Percentiles rank a stretch among this genome's conserved stretches.
These are phyloP conservation scores for Entamoeba histolytica DNA, from an alignment of 208 protist species.

Conservation along the genomic window DNA sequence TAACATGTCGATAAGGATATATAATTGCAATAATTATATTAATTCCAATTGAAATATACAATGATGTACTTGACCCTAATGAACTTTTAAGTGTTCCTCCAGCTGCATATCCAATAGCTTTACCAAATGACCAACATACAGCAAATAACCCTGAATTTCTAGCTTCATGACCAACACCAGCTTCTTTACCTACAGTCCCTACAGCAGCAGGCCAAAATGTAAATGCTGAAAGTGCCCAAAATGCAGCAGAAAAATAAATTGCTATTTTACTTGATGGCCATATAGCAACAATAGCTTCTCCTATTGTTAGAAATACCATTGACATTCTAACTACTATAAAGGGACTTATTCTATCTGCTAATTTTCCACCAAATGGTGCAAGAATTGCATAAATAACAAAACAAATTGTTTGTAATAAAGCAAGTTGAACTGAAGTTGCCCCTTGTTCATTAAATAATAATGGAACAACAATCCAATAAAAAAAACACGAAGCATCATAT, in stretches of 20 bases:
- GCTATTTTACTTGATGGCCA: not conserved
- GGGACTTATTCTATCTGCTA: not conserved
- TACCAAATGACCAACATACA: not conserved
- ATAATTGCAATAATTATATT: not conserved
- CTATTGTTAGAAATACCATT: not conserved
- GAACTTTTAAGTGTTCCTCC: not conserved
- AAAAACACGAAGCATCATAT: not conserved
- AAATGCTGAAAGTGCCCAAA: not conserved
- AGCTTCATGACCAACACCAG: not conserved
- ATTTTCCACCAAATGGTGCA: not conserved
- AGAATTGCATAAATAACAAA: not conserved
- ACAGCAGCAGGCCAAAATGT: not conserved
- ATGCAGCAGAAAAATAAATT: not conserved
- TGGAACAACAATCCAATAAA: not conserved
- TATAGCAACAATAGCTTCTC: not conserved
- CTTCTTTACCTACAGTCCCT: not conserved
- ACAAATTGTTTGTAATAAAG: not conserved
- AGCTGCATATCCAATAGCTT: not conserved
- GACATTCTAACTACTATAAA: not conserved
- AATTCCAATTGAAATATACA: not conserved
- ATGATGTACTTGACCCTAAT: not conserved
- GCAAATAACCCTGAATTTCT: not conserved
- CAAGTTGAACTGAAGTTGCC: not conserved
- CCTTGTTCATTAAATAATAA: not conserved
- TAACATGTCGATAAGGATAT: not conserved